phyloP scores from a whole-genome alignment of 2,329 filamentous ascomycete species.

The Botrytis aclada region DNA sequence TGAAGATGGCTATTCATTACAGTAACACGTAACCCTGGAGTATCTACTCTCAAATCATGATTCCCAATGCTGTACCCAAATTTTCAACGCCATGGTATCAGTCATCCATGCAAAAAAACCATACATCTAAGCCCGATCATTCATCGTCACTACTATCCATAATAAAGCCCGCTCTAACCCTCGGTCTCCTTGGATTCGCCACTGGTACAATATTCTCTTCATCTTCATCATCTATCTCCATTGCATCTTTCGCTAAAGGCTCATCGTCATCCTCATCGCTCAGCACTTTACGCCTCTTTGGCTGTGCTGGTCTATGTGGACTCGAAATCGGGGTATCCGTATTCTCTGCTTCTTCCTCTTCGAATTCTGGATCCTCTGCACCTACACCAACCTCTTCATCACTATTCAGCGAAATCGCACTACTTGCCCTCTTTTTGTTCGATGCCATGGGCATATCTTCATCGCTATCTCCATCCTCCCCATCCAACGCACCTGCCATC shows the following conservation, averaged over 20 bases:
- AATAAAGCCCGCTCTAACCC: constrained; percentile 53
- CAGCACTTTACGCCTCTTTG: constrained; percentile 42
- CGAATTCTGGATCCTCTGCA: constrained; percentile 25
- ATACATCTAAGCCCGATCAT: constrained; percentile 22
- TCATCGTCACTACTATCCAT: constrained; percentile 56
- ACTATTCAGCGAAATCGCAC: constrained; percentile 30
- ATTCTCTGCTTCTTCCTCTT: constrained; percentile 38
- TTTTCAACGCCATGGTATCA: constrained; percentile 17
- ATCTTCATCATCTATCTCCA: constrained; percentile 38
- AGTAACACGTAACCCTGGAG: not conserved
- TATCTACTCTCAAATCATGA: not conserved
- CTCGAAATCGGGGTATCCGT: constrained; percentile 43
- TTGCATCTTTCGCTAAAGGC: constrained; percentile 21
- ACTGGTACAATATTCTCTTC: constrained; percentile 44
- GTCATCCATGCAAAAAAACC: not conserved
- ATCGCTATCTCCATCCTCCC: constrained; percentile 33
- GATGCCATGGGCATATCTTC: constrained; percentile 27
- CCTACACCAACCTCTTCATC: constrained; percentile 30
- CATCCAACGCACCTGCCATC: constrained; percentile 21
- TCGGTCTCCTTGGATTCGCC: constrained; percentile 33
- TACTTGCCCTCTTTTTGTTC: constrained; percentile 22
- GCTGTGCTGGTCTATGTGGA: constrained; percentile 37
- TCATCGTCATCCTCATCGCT: constrained; percentile 34
- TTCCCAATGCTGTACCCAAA: not conserved
- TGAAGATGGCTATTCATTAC: not conserved